Percentiles rank a stretch among this genome's conserved stretches.
Evolutionary conservation across 2,329 filamentous ascomycete species (phyloP).

Genomic region (Trematosphaeria pertusa): DNA sequence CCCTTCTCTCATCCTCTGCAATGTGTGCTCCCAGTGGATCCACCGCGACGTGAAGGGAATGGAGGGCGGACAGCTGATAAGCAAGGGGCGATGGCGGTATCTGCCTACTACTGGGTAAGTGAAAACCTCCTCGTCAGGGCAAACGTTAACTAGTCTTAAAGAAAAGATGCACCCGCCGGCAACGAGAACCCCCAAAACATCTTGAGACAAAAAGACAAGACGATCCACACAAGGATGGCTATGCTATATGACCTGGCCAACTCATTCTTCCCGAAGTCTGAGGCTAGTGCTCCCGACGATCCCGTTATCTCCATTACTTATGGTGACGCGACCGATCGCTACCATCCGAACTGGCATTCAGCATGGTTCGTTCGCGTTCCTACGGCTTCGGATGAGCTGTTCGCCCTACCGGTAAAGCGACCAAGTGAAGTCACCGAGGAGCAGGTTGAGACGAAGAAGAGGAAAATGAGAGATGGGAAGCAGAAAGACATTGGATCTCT

Average conservation of each 20-base stretch:
- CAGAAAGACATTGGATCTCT: constrained; percentile 29
- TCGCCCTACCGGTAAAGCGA: neutral
- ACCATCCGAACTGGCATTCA: neutral
- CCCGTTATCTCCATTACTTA: constrained; percentile 1
- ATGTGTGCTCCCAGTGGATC: constrained; percentile 10
- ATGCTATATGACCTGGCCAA: constrained; percentile 17
- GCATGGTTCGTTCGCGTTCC: constrained; percentile 5
- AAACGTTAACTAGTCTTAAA: neutral
- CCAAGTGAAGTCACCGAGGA: constrained; percentile 1
- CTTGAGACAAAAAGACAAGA: constrained; percentile 11
- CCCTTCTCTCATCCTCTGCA: constrained; percentile 23
- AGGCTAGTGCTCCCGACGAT: neutral
- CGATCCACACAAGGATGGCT: constrained; percentile 18
- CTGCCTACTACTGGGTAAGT: constrained; percentile 1
- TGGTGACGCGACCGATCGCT: neutral
- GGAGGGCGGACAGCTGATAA: neutral
- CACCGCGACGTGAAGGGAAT: neutral
- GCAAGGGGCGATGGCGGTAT: constrained; percentile 1
- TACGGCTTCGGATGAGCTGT: neutral
- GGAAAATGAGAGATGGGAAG: constrained; percentile 27
- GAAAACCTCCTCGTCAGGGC: neutral
- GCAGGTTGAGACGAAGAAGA: constrained; percentile 21
- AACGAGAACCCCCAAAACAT: constrained; percentile 6
- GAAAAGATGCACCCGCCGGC: neutral
- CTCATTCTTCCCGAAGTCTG: neutral